These are phyloP conservation scores for Urochloa ruziziensis DNA, from an alignment of 176 grass and related monocot species.

Conservation along the genomic window DNA sequence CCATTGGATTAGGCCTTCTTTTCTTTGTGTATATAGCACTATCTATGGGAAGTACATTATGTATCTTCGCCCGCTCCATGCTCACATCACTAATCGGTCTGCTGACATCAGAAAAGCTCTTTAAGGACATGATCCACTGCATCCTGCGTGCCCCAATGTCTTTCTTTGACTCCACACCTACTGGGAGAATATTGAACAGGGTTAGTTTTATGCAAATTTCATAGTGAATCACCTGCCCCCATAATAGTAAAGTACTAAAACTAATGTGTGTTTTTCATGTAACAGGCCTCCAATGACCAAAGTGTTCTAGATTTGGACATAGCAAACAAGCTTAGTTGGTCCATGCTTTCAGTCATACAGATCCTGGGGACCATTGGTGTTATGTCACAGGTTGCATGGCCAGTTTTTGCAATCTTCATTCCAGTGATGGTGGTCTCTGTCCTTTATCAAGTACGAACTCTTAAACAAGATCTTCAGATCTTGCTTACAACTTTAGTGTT, in stretches of 20 bases:
- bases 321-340: slow-evolving; percentile 70
- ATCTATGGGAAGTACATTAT: slow-evolving; percentile 67
- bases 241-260: too few species aligned
- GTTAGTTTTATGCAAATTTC: slow-evolving; percentile 39
- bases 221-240: not conserved
- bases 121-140: slow-evolving; percentile 74
- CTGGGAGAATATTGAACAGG: slow-evolving; percentile 93
- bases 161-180: slow-evolving; percentile 96
- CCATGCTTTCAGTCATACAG: slow-evolving; percentile 76
- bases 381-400: slow-evolving; percentile 99
- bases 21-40: slow-evolving; percentile 69
- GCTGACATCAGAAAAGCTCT: slow-evolving; percentile 72
- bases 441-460: slow-evolving; percentile 66
- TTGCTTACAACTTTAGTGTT: slow-evolving; percentile 3
- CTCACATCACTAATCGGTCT: slow-evolving; percentile 58
- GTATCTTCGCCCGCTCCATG: slow-evolving; percentile 50
- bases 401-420: slow-evolving; percentile 86
- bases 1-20: slow-evolving; percentile 56
- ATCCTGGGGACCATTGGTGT: slow-evolving; percentile 80
- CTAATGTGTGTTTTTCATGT: not conserved
- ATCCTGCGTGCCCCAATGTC: slow-evolving; percentile 89
- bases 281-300: slow-evolving; percentile 89
- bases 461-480: not conserved
- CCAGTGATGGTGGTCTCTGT: slow-evolving; percentile 71
- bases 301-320: slow-evolving; percentile 85